These are phyloP conservation scores for Moesziomyces parantarcticus DNA, from an alignment of 1,284 basidiomycete genomes.

Conservation along the genomic window DNA sequence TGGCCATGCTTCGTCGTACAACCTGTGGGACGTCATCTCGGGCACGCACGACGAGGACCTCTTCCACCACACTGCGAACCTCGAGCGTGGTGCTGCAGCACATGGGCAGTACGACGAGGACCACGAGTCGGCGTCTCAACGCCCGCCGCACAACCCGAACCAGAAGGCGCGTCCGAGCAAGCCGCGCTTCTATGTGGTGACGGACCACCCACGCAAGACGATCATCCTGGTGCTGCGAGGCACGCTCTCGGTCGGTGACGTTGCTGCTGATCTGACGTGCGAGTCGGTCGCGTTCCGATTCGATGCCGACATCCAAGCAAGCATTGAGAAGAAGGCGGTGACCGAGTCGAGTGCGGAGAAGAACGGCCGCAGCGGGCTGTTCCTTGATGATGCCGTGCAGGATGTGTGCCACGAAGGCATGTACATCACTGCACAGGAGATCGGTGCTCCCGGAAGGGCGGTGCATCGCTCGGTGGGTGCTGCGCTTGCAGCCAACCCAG, in stretches of 20 bases:
- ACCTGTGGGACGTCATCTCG: conserved; percentile 53
- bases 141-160: conserved; percentile 10
- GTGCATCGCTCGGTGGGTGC: conserved; percentile 79
- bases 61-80: conserved; percentile 56
- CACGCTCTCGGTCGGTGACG: conserved; percentile 62
- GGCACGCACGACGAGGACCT: conserved; percentile 60
- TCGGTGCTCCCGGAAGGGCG: conserved; percentile 80
- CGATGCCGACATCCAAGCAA: conserved; percentile 18
- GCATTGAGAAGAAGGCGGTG: conserved; percentile 8
- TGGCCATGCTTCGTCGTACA: conserved; percentile 32
- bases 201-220: conserved; percentile 53
- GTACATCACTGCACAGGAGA: conserved; percentile 79
- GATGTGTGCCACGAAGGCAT: conserved; percentile 74
- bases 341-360: neutral
- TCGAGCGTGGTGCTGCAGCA: conserved; percentile 40
- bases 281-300: conserved; percentile 50
- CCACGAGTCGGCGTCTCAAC: neutral
- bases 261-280: conserved; percentile 66
- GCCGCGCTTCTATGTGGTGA: conserved; percentile 62
- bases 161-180: conserved; percentile 39
- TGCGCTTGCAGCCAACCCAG: conserved; percentile 76
- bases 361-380: neutral
- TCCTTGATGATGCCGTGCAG: conserved; percentile 4
- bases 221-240: conserved; percentile 62
- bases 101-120: conserved; percentile 50